phyloP scores from a whole-genome alignment of 345 rosid species.

The Pistacia integerrima region DNA sequence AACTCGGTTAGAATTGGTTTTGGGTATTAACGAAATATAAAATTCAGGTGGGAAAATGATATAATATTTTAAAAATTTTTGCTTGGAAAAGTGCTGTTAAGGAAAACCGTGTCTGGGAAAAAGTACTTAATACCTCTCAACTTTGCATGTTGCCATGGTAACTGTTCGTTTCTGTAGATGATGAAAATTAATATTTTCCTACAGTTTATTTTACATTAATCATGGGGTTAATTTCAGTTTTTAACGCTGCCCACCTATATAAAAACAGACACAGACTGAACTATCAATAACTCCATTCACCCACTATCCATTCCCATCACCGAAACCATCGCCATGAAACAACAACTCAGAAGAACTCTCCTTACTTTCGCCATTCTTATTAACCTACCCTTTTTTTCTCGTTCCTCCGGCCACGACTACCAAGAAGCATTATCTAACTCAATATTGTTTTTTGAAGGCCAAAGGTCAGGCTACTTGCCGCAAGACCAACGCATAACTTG shows the following conservation, averaged over 20 bases:
- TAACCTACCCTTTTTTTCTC: constrained; percentile 13
- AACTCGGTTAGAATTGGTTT: no score
- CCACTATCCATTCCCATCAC: neutral
- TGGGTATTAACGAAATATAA: no score
- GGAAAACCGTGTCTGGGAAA: no score
- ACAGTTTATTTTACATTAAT: no score
- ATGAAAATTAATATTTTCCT: no score
- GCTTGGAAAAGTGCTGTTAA: no score
- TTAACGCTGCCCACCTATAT: neutral
- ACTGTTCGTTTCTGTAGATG: no score
- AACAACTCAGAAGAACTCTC: neutral
- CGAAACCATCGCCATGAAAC: constrained; percentile 19
- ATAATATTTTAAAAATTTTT: no score
- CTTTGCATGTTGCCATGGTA: no score
- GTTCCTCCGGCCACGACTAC: constrained; percentile 58
- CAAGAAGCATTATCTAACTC: constrained; percentile 78
- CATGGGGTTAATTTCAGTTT: no score
- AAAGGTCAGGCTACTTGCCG: constrained; percentile 84
- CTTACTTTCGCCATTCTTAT: neutral
- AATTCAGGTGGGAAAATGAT: no score
- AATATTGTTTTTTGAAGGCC: constrained; percentile 96
- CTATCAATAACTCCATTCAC: neutral
- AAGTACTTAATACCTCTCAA: no score
- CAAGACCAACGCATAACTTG: constrained; percentile 65
- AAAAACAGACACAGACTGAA: neutral